Base-by-base conservation (phyloP, 345 rosid species). In the Geranium brycei region DNA sequence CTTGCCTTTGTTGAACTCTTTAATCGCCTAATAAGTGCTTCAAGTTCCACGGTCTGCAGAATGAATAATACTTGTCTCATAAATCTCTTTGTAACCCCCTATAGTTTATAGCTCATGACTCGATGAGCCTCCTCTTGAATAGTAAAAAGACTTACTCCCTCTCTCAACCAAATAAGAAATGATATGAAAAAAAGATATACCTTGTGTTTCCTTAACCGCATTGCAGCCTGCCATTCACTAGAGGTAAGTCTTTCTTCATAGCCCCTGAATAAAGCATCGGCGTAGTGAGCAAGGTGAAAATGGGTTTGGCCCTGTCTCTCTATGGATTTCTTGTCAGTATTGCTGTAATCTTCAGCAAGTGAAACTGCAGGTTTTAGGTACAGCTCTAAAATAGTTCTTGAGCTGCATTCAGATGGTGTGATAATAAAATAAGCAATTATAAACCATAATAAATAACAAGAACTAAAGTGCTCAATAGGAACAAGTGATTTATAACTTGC, bases 201-300 rank as follows among this genome's bases (percentile, higher is more conserved):
- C 95, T 92, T 92, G 78, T 85, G 96, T 76, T 84, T 84, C 80
- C 97, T 82, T 73, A 92, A 76, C 19, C 90, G 85, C 85, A 77
- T 72, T 69, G 98, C 98, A 71, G 96, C 98, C 79, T 89, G 95
- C 98, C 98, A 92, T 76, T 92, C 98, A 66, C 73, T 86, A 62
- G 98, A 89, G 68, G 78, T 78, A 72, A 92, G 81, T 76, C 98
- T 89, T 68, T 89, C 96, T 79, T 89, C 95, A 68, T 83, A 85
- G 72, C 85, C 85, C 76, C 83, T 89, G 73, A 87, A 92, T 17
- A 92, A 68, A 64, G 87, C 95, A 83, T 92, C 95, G 60, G 98
- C 87, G 75, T 89, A 92, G 77, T 89, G 98, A 58, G 98, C 96
- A 73, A 92, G 88, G 69, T 82, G 91, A 73, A 89, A 92, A 78